phyloP scores from a whole-genome alignment of 129 eudicot genomes.

The Pittosporum tobira region DNA sequence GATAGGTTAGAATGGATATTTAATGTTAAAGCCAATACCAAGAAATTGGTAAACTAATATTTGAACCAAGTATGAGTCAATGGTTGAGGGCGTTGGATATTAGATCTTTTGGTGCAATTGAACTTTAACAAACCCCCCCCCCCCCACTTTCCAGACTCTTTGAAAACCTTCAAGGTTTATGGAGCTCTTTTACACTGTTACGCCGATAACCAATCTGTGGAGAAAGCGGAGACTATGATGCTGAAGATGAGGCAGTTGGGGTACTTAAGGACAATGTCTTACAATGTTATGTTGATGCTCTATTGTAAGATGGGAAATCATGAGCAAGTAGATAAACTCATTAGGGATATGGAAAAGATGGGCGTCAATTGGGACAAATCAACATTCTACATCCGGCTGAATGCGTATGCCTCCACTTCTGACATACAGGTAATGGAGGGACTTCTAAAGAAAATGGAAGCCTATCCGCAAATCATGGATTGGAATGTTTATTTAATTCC shows the following conservation, averaged over 20 bases:
- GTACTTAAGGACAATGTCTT: not conserved
- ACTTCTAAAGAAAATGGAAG: conserved; percentile 22
- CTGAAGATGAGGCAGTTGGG: conserved; percentile 16
- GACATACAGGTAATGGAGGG: conserved; percentile 27
- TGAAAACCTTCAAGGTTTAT: conserved; percentile 5
- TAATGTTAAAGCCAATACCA: too few species aligned
- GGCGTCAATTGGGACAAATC: conserved; percentile 7
- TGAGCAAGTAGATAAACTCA: conserved; percentile 15
- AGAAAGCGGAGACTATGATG: conserved; percentile 30
- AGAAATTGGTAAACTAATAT: too few species aligned
- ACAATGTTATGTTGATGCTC: conserved; percentile 25
- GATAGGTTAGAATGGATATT: too few species aligned
- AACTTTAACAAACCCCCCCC: too few species aligned
- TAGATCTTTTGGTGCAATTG: too few species aligned
- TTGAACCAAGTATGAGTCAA: too few species aligned
- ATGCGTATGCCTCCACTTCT: conserved; percentile 16
- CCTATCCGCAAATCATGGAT: conserved; percentile 14
- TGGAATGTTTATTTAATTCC: conserved; percentile 7
- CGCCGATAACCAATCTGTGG: conserved; percentile 15
- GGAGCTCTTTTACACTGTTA: conserved; percentile 31
- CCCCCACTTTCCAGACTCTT: conserved; percentile 6
- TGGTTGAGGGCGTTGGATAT: too few species aligned
- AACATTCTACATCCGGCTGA: conserved; percentile 14
- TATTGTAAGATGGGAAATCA: conserved; percentile 12
- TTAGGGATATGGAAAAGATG: conserved; percentile 27